Base-by-base conservation (phyloP, 768 basidiomycete species). In the Melanogaster broomeanus region DNA sequence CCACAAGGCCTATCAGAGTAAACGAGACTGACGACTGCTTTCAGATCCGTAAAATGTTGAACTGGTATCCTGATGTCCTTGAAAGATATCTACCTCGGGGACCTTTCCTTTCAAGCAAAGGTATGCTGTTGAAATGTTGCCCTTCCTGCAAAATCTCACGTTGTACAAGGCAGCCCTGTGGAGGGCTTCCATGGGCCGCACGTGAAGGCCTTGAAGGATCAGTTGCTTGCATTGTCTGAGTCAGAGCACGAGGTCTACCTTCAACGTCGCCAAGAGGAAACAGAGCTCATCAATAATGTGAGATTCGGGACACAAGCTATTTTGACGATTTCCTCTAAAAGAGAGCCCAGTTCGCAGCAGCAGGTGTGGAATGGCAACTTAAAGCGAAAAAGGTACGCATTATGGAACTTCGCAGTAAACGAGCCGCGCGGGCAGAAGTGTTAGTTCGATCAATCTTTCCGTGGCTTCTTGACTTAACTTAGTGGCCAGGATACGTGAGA, bases 301-400 rank as follows among this genome's bases (percentile, higher is more conserved):
- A 51, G 63, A 5, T 18, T 12, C 8, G 27, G 31, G 21, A 22
- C 22, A 5, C 10, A 42, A 21, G 3, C n/a, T 11, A 22, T 38
- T 19, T 15, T 10, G 0, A 13, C n/a, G 3, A 28, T 40, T 11
- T 31, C 8, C 12, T n/a, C 51, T 68, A 27, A 66, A n/a, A n/a
- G 19, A n/a, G 11, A 21, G 15, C 16, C 24, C 25, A 67, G 66
- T 69, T 68, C 45, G 57, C 66, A 22, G 59, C 35, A 6, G 52
- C 52, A 45, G 57, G 66, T 31, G 51, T 68, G 37, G 53, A 50
- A 27, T 67, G 66, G 66, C 61, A 70, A 30, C 51, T 57, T 13
- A 15, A 38, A 16, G 37, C 28, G 3, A 70, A 55, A 49, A 56
- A 34, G 19, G 33, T 18, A 18, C 66, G 66, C 21, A 56, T 56